Percentiles rank a stretch among this genome's conserved stretches.
These are phyloP conservation scores for Penicillium psychrosexuale DNA, from an alignment of 2,329 filamentous ascomycete genomes.

Conservation along the genomic window DNA sequence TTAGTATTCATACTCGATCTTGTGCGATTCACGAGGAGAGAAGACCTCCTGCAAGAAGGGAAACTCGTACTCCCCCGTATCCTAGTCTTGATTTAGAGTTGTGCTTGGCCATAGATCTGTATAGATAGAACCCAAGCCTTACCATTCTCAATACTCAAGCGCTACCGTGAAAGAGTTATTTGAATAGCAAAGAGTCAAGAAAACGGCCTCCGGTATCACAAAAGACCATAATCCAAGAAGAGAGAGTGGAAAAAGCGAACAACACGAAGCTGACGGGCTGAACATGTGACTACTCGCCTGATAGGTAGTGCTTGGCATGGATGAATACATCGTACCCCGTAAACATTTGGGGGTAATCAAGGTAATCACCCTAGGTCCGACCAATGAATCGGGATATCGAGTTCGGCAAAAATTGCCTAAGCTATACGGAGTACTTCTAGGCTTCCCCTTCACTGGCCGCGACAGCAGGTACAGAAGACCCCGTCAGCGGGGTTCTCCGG, in stretches of 20 bases:
- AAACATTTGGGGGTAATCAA: background rate
- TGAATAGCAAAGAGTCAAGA: background rate
- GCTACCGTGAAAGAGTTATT: background rate
- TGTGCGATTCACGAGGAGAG: constrained; percentile 23
- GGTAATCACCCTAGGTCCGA: background rate
- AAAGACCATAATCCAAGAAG: background rate
- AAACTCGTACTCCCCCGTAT: constrained; percentile 25
- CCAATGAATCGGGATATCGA: constrained; percentile 7
- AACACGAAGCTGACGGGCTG: background rate
- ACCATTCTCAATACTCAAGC: background rate
- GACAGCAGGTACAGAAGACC: background rate
- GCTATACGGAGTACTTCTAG: background rate
- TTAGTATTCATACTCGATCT: constrained; percentile 26
- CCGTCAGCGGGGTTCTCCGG: background rate
- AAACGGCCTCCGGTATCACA: background rate
- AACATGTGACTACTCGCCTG: constrained; percentile 8
- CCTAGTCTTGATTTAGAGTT: constrained; percentile 7
- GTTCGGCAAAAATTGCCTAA: constrained; percentile 16
- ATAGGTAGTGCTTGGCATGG: background rate
- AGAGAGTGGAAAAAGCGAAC: background rate
- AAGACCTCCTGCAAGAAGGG: constrained; percentile 32
- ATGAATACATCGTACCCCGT: background rate
- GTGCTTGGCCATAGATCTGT: background rate
- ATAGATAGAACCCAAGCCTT: background rate
- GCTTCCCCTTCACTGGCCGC: background rate